Evolutionary conservation across 371 early-diverging fungal species (phyloP).

Genomic region (Mucor plumbeus): DNA sequence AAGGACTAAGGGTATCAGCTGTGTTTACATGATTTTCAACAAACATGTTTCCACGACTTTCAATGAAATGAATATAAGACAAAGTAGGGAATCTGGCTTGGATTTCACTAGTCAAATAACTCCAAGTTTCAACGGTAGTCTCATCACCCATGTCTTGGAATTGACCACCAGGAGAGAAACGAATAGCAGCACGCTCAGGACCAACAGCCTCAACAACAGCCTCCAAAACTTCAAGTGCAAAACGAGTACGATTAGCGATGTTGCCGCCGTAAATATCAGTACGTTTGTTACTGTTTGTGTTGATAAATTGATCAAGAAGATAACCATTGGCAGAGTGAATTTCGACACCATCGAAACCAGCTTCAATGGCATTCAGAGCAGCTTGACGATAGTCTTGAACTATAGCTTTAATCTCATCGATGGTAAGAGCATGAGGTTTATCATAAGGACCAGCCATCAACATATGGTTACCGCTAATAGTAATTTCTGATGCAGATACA

Average conservation of each 20-base stretch:
- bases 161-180: neutral
- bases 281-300: conserved; percentile 57
- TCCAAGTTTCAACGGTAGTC: conserved; percentile 36
- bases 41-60: conserved; percentile 29
- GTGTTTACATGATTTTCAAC: neutral
- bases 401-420: conserved; percentile 64
- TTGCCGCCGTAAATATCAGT: conserved; percentile 69
- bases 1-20: conserved; percentile 26
- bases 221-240: conserved; percentile 62
- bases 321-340: conserved; percentile 76
- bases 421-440: conserved; percentile 63
- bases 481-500: conserved; percentile 32
- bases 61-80: conserved; percentile 38
- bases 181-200: conserved; percentile 18
- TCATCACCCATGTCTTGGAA: conserved; percentile 37
- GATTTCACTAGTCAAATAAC: conserved; percentile 23
- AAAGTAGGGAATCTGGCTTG: conserved; percentile 27
- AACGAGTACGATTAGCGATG: conserved; percentile 73
- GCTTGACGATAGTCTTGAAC: conserved; percentile 65
- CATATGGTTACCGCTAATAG: neutral
- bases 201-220: conserved; percentile 50
- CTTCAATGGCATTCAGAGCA: conserved; percentile 41
- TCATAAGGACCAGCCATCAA: conserved; percentile 14
- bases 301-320: conserved; percentile 62
- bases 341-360: conserved; percentile 33